phyloP scores from a whole-genome alignment of 371 early-diverging fungal species.

The Dichotomocladium elegans region DNA sequence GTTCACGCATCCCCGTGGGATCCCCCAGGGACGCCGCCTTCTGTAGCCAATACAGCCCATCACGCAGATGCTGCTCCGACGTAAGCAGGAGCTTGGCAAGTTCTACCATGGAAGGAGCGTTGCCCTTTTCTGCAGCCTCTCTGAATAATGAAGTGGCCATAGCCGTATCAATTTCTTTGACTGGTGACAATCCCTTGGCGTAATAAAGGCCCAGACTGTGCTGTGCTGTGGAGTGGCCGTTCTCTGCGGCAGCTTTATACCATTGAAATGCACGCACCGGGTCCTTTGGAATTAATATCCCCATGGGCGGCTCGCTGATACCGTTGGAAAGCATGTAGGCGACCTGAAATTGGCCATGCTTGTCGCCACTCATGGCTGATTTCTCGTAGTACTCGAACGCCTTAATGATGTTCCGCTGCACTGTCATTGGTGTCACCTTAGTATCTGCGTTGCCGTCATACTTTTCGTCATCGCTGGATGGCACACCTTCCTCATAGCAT shows the following conservation, averaged over 20 bases:
- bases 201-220: constrained; percentile 43
- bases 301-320: neutral
- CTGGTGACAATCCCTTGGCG: constrained; percentile 35
- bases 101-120: constrained; percentile 30
- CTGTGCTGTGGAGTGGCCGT: constrained; percentile 29
- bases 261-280: constrained; percentile 16
- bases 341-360: constrained; percentile 23
- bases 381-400: constrained; percentile 12
- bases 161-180: constrained; percentile 15
- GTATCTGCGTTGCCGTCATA: constrained; percentile 25
- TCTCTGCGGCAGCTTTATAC: constrained; percentile 26
- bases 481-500: constrained; percentile 29
- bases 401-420: constrained; percentile 15
- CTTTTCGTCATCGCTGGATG: constrained; percentile 34
- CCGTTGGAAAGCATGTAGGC: constrained; percentile 3
- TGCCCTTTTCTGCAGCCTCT: constrained; percentile 35
- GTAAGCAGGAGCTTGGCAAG: constrained; percentile 21
- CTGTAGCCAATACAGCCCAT: constrained; percentile 11
- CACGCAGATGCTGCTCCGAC: neutral
- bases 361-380: constrained; percentile 3
- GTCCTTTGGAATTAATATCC: neutral
- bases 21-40: constrained; percentile 3
- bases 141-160: constrained; percentile 30
- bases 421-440: constrained; percentile 11
- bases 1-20: constrained; percentile 14